Base-by-base conservation (phyloP, 176 grass and related monocot genomes). In the Oropetium thomaeum region DNA sequence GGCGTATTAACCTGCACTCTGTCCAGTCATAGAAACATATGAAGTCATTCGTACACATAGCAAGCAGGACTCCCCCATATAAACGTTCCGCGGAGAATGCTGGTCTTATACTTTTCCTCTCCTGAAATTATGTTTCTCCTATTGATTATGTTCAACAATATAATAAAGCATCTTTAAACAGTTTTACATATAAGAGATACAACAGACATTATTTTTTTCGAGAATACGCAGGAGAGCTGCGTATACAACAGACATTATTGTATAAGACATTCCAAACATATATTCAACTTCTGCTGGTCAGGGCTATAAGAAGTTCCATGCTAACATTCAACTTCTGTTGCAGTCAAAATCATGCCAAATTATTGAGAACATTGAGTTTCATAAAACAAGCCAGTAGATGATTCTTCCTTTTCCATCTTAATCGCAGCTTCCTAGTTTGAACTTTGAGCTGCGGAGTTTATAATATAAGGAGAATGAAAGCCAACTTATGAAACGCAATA, bases 11-110 rank as follows among this genome's bases (percentile, higher is more conserved):
- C 55, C 87, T 87, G 67, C 93, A 90, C 69, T 92, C 93, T 60
- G 75, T 81, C 93, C 93, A 96, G 58, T 96, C 89, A 81, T 92
- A 92, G 74, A 96, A 96, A 53, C 93, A 96, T 75, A 96, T 92
- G 71, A 96, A 96, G 22, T 92, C 93, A 92, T 92, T 96, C 0
- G 93, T 92, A 73, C 93, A 92, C 87, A 96, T 96, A 77, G 93
- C 89, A 39, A 96, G 70, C 41, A 96, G 79, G 43, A 79, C 64
- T 65, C 93, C 87, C 8, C 90, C 90, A 70, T 62, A 87, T 66
- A 97, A 87, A 45, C 47, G 72, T 33, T 93, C 90, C 43, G 69
- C 76, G 17, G 93, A 97, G 67, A 97, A 93, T 30, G 90, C 43
- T 70, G 85, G 87, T 26, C 90, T 87, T 43, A 90, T 82, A 83